Conservation (phyloP, 2,329 filamentous ascomycete species). For the Calonectria leucothoes region DNA sequence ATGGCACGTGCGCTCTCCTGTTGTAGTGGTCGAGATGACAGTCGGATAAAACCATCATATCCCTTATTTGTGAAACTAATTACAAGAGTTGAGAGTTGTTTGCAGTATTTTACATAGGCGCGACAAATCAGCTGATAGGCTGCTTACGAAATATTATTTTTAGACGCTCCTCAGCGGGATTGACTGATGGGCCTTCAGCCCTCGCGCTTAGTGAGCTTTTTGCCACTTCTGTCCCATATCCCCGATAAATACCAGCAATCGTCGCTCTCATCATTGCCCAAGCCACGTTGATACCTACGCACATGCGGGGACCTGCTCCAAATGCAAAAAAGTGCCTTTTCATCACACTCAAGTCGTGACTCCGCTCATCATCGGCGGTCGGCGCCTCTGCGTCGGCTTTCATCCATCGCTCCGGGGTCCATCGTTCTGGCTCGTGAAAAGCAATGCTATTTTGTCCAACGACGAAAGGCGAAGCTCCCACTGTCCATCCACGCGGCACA, state of each 20-base stretch:
- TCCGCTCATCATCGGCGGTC: too few species aligned
- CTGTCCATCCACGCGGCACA: not conserved
- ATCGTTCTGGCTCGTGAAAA: not conserved
- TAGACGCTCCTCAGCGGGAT: too few species aligned
- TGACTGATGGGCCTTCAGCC: too few species aligned
- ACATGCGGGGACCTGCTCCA: not conserved
- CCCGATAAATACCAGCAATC: not conserved
- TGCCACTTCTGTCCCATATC: not conserved
- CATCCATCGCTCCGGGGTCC: not conserved
- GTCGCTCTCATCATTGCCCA: conserved; percentile 1
- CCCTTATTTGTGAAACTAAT: not conserved
- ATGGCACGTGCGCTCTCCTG: not conserved
- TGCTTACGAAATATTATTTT: not conserved
- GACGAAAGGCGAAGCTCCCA: not conserved
- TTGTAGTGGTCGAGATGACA: not conserved
- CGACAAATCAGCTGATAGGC: not conserved
- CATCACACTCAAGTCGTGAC: not conserved
- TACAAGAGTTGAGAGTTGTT: not conserved
- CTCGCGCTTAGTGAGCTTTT: not conserved
- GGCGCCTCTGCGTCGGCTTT: not conserved
- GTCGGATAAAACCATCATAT: not conserved
- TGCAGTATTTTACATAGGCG: not conserved
- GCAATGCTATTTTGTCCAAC: not conserved
- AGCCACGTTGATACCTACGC: not conserved
- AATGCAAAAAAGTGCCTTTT: not conserved